Conservation (phyloP, 805 yeast species). For the Barnettozyma sucrosica region DNA sequence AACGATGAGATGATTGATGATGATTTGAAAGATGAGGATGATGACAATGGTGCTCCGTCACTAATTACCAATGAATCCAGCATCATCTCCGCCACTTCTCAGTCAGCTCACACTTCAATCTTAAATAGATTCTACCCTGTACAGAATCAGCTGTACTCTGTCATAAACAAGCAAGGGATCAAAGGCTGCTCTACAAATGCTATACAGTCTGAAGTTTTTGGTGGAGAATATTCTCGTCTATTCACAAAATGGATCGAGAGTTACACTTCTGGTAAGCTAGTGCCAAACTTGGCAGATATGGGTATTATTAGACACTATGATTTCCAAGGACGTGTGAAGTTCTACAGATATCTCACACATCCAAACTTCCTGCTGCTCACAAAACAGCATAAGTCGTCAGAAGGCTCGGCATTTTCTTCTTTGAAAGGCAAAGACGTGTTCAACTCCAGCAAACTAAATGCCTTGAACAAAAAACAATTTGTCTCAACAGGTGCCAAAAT, state of each 20-base stretch:
- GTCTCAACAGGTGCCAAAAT: constrained; percentile 21
- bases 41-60: constrained; percentile 17
- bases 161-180: constrained; percentile 34
- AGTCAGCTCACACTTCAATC: constrained; percentile 12
- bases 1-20: constrained; percentile 28
- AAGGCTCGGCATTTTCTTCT: constrained; percentile 27
- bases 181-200: constrained; percentile 60
- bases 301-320: constrained; percentile 59
- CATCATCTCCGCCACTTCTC: constrained; percentile 13
- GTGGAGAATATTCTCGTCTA: constrained; percentile 47
- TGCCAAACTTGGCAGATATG: constrained; percentile 22
- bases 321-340: constrained; percentile 67
- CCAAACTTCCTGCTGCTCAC: constrained; percentile 32
- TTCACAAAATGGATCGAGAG: constrained; percentile 46
- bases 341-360: constrained; percentile 56
- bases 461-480: constrained; percentile 23
- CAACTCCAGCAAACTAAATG: constrained; percentile 2
- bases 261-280: constrained; percentile 32
- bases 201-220: constrained; percentile 44
- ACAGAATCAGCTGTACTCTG: constrained; percentile 55
- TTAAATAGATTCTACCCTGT: constrained; percentile 57
- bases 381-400: constrained; percentile 20
- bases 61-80: constrained; percentile 11
- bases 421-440: neutral
- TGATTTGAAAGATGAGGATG: constrained; percentile 18